These are phyloP conservation scores for Huntiella bhutanensis DNA, from an alignment of 2,329 filamentous ascomycete genomes.

Conservation along the genomic window DNA sequence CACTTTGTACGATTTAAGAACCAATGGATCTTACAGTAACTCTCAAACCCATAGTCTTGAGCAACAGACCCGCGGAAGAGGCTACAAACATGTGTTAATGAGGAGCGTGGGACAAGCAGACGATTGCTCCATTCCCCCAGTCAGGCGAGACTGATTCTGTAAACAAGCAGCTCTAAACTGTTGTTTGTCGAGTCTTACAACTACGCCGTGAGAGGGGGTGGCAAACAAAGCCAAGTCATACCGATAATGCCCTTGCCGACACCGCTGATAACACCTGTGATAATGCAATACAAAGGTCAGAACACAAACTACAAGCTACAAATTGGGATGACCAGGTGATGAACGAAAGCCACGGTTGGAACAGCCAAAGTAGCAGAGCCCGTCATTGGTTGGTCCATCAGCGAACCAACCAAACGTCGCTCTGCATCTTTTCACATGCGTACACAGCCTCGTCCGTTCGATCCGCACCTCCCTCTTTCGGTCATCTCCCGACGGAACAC, in stretches of 20 bases:
- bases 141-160: not conserved
- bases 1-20: not conserved
- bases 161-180: not conserved
- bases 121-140: not conserved
- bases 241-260: constrained; percentile 26
- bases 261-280: constrained; percentile 23
- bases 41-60: constrained; percentile 60
- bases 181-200: not conserved
- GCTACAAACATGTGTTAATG: constrained; percentile 23
- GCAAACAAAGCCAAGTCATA: constrained; percentile 1
- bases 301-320: constrained; percentile 2
- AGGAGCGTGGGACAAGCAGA: not conserved
- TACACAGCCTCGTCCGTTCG: no score
- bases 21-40: constrained; percentile 31
- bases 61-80: constrained; percentile 45
- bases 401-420: no score
- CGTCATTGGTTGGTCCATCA: no score
- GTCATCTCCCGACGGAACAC: not conserved
- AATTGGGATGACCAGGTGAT: not conserved
- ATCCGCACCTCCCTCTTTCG: not conserved
- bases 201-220: not conserved
- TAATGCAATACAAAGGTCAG: constrained; percentile 2
- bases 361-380: no score
- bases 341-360: not conserved
- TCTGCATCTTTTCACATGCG: no score